Evolutionary conservation across 371 early-diverging fungal genomes (phyloP), one percentile per base, ranked within the genome.

Genomic region (Mortierella sp.): DNA sequence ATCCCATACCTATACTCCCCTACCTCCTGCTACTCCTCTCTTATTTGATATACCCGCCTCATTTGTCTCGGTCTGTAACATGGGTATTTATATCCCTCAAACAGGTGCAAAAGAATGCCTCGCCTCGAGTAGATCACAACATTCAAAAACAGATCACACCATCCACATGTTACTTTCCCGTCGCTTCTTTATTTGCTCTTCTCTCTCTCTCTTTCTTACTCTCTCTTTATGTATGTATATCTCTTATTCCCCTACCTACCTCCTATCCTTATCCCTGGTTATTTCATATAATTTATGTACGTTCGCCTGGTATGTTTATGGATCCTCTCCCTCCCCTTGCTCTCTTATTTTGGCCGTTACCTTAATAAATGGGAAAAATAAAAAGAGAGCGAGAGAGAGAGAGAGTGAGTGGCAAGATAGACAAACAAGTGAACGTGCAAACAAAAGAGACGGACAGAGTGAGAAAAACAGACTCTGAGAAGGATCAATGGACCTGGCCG

Each of bases 61-160:
- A 17, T n/a, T n/a, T n/a, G n/a, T n/a, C n/a, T 45, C 45, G n/a
- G n/a, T 15, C n/a, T n/a, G 15, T 5, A 40, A 40, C 13, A 10
- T 40, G 15, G 15, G 15, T 40, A 40, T 40, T 13, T 15, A 40
- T 40, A 10, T 9, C 10, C 40, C n/a, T 15, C 40, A 40, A 40
- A 40, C 40, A 40, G 40, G 40, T 40, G 40, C 15, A 40, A 10
- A 35, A 28, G 55, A 54, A 23, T 54, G 3, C 8, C 45, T 45
- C 45, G 45, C 45, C 19, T 49, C 49, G 9, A 53, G 28, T 34
- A 28, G 55, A 64, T 64, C 55, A 37, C 64, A 64, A 64, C 64
- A 64, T 64, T 54, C 64, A 54, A 23, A 45, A 64, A 40, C 40
- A 54, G 64, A 64, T 64, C 64, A 54, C 64, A 64, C 26, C 64